Evolutionary conservation across 768 basidiomycete species (phyloP).

Genomic region (Agaricus bisporus): DNA sequence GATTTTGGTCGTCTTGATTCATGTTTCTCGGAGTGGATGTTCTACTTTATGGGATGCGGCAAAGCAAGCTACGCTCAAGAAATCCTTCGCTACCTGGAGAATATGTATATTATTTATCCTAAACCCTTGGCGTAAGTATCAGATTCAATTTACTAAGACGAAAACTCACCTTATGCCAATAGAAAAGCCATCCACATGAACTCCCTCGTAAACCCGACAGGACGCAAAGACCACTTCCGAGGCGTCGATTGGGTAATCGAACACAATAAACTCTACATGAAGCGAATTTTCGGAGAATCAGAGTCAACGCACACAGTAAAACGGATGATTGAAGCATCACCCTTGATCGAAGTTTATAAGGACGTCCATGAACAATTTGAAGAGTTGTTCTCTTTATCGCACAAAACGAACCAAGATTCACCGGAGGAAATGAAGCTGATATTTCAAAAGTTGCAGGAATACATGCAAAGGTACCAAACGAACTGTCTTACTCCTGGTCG

Average conservation of each 20-base stretch:
- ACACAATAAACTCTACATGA: constrained; percentile 11
- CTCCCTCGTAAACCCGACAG: neutral
- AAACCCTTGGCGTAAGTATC: neutral
- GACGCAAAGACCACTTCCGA: neutral
- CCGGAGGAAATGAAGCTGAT: no score
- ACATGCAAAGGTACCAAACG: no score
- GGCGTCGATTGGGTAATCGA: neutral
- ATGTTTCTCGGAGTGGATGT: neutral
- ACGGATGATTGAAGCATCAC: no score
- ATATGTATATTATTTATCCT: neutral
- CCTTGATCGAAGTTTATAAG: no score
- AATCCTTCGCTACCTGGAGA: neutral
- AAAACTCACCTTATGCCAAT: neutral
- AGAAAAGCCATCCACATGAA: neutral
- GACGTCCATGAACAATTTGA: no score
- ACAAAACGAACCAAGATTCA: no score
- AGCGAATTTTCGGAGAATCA: neutral
- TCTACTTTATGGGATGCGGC: neutral
- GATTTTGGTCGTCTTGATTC: neutral
- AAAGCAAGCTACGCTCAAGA: neutral
- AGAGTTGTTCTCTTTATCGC: no score
- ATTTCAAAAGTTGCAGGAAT: no score
- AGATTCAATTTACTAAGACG: neutral
- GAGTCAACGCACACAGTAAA: no score
- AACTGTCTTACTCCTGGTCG: no score